These are phyloP conservation scores for Amniculicola lignicola DNA, from an alignment of 495 filamentous ascomycete genomes.

Conservation along the genomic window DNA sequence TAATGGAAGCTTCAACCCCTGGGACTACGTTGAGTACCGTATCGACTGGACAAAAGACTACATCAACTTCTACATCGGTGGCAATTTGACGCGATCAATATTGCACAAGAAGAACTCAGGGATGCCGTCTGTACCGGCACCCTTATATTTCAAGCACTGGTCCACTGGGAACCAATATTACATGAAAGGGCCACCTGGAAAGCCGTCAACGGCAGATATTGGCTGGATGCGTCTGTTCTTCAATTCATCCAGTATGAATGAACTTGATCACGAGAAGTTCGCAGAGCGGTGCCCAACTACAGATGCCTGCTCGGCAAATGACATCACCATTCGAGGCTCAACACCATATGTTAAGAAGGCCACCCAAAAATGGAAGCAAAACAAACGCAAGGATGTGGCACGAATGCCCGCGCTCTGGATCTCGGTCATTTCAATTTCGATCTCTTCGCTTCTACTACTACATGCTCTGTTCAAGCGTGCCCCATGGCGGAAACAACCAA, in stretches of 20 bases:
- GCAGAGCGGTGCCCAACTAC: slow-evolving; percentile 30
- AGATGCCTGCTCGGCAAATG: slow-evolving; percentile 40
- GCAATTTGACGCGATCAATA: slow-evolving; percentile 31
- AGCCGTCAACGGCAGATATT: slow-evolving; percentile 37
- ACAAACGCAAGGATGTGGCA: slow-evolving; percentile 7
- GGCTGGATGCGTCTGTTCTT: slow-evolving; percentile 46
- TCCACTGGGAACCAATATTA: slow-evolving; percentile 40
- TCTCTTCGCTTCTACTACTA: slow-evolving; percentile 30
- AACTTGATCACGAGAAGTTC: slow-evolving; percentile 31
- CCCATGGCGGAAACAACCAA: slow-evolving; percentile 20
- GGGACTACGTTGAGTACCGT: slow-evolving; percentile 42
- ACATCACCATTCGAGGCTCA: slow-evolving; percentile 39
- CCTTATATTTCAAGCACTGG: slow-evolving; percentile 45
- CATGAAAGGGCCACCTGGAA: slow-evolving; percentile 41
- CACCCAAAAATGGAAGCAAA: slow-evolving; percentile 34
- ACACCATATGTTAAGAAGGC: slow-evolving; percentile 32
- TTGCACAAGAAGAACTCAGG: slow-evolving; percentile 19
- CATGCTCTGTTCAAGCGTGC: slow-evolving; percentile 29
- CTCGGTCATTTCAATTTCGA: slow-evolving; percentile 26
- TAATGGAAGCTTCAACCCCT: slow-evolving; percentile 33
- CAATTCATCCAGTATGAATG: slow-evolving; percentile 42
- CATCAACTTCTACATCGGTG: slow-evolving; percentile 39
- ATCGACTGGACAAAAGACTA: slow-evolving; percentile 44
- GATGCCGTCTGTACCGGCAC: slow-evolving; percentile 37
- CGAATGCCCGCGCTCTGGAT: slow-evolving; percentile 32